Base-by-base conservation (phyloP, 225 moss, liverwort and hornwort genomes). In the Pseudisothecium myosuroides region DNA sequence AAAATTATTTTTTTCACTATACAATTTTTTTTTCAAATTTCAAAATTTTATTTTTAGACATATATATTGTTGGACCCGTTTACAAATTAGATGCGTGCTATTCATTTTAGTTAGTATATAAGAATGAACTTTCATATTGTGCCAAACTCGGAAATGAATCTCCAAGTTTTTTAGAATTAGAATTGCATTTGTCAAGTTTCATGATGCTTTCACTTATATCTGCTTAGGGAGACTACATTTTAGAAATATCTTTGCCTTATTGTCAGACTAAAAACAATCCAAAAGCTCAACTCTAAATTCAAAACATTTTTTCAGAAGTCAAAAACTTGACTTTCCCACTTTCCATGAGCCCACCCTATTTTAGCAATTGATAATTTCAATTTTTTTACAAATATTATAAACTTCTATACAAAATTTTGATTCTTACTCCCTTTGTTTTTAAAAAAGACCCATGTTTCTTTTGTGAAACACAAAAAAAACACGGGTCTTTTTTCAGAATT, bases 21-120 rank as follows among this genome's bases (percentile, higher is more conserved):
- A n/a, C 3, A 14, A 26, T 16, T 7, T 47, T 17, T 49, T 31
- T 47, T 10, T 17, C 5, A 29, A 49, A 49, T 4, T 31, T 31
- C 0, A 2, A 49, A 76, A 73, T 73, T 17, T 2, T 47, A 12
- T 34, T 32, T 50, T 76, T 7, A 19, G 3, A 50, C 0, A 34
- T 8, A 5, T 34, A 0, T 8, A 34, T 12, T 34, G 1, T 43
- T 52, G 1, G 3, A 5, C 21, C 0, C n/a, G n/a, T n/a, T n/a
- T n/a, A n/a, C n/a, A n/a, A n/a, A n/a, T n/a, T n/a, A n/a, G n/a
- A n/a, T n/a, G n/a, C n/a, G n/a, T n/a, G n/a, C n/a, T n/a, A n/a
- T n/a, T n/a, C n/a, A n/a, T n/a, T n/a, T n/a, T 47, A 47, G 11
- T 11, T 74, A 29, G 6, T 3, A 18, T 10, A 18, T 6, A 18